Base-by-base conservation (phyloP, 2,329 filamentous ascomycete species). In the Drechslerella dactyloides region DNA sequence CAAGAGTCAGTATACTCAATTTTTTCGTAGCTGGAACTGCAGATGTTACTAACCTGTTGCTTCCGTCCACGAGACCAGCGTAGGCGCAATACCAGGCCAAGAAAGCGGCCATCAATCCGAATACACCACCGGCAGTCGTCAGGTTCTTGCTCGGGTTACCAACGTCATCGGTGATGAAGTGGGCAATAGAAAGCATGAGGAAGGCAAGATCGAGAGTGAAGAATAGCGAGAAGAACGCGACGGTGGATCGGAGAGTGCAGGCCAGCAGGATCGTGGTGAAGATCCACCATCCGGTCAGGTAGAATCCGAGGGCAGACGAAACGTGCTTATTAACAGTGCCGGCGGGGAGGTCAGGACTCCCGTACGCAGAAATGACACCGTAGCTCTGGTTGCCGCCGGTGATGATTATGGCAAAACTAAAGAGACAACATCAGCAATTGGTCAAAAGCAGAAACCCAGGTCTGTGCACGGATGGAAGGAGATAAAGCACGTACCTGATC, bases 21-120 rank as follows among this genome's bases (percentile, higher is more conserved):
- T 21, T 42, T 27, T 42, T n/a, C 19, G 48, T 13, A 35, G 19
- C 37, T 10, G 7, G 19, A 7, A 35, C 11, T 10, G 2, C 6
- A 13, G 23, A 35, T 42, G 37, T 35, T 69, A 75, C 56, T 73
- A 75, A 77, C 76, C 66, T 77, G 78, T 84, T 84, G 75, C 79
- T 81, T 58, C 77, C 80, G 76, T 94, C 90, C 73, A 89, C 88
- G 66, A 94, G 86, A 85, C 90, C 90, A 58, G 90, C 90, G 70
- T 93, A 83, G 40, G 91, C 90, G 77, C 91, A 92, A 81, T 93
- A 96, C 91, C 91, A 96, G 2, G 91, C 90, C 63, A 90, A 78
- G 78, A 96, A 94, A 0, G 90, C 89, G 0, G 90, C 87, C 5
- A 94, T 76, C 73, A 94, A 84, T n/a, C 91, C 91, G 78, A 94